phyloP scores from a whole-genome alignment of 2,329 filamentous ascomycete species.

The Xylaria arbuscula region DNA sequence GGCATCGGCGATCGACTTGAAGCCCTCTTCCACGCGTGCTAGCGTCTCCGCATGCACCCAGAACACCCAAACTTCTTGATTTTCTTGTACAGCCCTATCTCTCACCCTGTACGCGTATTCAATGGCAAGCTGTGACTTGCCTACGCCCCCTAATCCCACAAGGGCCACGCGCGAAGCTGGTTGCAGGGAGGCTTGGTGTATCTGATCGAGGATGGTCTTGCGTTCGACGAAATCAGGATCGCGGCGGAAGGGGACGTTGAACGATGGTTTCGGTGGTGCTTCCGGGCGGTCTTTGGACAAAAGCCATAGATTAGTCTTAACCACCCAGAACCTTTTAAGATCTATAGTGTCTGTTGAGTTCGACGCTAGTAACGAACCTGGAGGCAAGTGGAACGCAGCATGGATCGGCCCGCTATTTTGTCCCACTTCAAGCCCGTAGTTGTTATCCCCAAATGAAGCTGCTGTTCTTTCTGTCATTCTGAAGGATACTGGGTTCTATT shows the following conservation, averaged over 20 bases:
- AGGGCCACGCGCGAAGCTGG: constrained; percentile 35
- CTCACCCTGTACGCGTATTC: constrained; percentile 36
- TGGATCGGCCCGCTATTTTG: too few species aligned
- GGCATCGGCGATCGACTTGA: constrained; percentile 48
- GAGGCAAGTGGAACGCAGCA: too few species aligned
- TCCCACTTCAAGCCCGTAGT: too few species aligned
- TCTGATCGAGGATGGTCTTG: constrained; percentile 25
- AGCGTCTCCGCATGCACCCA: constrained; percentile 51
- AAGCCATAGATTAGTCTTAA: too few species aligned
- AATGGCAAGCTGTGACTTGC: constrained; percentile 41
- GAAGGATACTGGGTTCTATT: too few species aligned
- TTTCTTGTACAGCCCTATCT: constrained; percentile 13
- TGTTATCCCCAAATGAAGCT: too few species aligned
- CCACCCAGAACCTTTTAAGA: too few species aligned
- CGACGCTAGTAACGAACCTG: too few species aligned
- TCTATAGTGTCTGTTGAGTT: too few species aligned
- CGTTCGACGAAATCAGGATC: constrained; percentile 33
- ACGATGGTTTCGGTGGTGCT: constrained; percentile 28
- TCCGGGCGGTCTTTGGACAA: constrained; percentile 6
- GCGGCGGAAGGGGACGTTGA: constrained; percentile 30
- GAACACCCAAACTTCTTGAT: constrained; percentile 46
- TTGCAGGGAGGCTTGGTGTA: constrained; percentile 16
- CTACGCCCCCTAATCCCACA: constrained; percentile 36
- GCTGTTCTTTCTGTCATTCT: too few species aligned
- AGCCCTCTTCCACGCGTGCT: constrained; percentile 50